A percentile compares a stretch with the other conserved stretches of the same genome.
phyloP scores from a whole-genome alignment of 345 rosid species.

The Eucalyptus cloeziana region DNA sequence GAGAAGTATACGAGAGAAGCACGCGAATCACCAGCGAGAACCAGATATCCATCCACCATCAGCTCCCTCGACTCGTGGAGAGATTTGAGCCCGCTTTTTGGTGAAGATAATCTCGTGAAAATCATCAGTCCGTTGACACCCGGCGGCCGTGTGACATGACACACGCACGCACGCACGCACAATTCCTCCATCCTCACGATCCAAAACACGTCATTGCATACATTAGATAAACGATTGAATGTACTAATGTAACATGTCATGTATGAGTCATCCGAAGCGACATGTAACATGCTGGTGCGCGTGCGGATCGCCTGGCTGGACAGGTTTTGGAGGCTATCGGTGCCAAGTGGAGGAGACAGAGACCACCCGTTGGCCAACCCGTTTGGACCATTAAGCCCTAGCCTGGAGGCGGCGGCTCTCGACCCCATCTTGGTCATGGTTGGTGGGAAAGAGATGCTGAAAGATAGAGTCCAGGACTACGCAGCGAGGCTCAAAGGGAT shows the following conservation, averaged over 20 bases:
- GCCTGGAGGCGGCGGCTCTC: slow-evolving; percentile 20
- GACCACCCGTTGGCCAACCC: slow-evolving; percentile 81
- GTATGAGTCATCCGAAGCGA: neutral
- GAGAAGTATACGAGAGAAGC: neutral
- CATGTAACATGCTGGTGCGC: neutral
- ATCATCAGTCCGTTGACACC: neutral
- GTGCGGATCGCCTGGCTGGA: neutral
- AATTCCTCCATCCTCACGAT: neutral
- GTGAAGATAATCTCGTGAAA: neutral
- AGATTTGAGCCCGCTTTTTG: neutral
- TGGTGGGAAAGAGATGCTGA: slow-evolving; percentile 53
- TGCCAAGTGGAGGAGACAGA: slow-evolving; percentile 56
- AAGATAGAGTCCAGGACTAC: slow-evolving; percentile 64
- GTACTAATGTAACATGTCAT: neutral
- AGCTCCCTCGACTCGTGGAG: neutral
- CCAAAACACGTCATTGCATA: neutral
- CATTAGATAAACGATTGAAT: neutral
- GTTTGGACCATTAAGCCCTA: slow-evolving; percentile 53
- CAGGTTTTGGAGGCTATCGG: slow-evolving; percentile 84
- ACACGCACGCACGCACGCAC: neutral
- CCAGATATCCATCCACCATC: neutral
- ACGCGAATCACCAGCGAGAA: neutral
- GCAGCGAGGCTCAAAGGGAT: slow-evolving; percentile 34
- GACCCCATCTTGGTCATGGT: slow-evolving; percentile 60
- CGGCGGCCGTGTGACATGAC: neutral